Conservation (phyloP, 768 basidiomycete genomes). For the Sarcomyxa edulis region DNA sequence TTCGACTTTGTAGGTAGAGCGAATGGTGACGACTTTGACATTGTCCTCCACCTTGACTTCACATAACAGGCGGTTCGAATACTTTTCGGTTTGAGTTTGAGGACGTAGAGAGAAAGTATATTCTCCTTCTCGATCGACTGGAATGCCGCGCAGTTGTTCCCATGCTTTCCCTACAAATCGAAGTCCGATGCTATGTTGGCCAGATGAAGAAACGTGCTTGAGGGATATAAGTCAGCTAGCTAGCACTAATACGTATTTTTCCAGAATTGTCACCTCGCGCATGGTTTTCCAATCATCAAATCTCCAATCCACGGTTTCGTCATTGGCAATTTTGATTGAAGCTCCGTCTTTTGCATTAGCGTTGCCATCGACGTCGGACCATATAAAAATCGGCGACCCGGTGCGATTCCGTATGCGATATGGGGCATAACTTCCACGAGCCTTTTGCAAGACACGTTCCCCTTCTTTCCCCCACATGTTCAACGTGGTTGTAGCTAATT, state of each 20-base stretch:
- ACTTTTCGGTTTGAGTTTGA: conserved; percentile 63
- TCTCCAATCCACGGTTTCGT: conserved; percentile 85
- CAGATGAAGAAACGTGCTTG: conserved; percentile 61
- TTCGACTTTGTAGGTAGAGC: conserved; percentile 89
- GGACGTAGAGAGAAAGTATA: conserved; percentile 85
- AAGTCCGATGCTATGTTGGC: conserved; percentile 84
- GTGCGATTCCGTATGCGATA: conserved; percentile 91
- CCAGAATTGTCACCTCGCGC: conserved; percentile 90
- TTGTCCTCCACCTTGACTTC: conserved; percentile 88
- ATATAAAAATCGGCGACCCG: conserved; percentile 77
- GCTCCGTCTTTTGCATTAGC: conserved; percentile 39
- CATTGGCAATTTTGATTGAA: conserved; percentile 61
- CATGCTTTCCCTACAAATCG: conserved; percentile 81
- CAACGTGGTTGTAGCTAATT: conserved; percentile 69
- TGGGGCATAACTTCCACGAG: conserved; percentile 86
- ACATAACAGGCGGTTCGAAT: conserved; percentile 77
- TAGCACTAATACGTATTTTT: too few species aligned
- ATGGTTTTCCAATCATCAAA: conserved; percentile 95
- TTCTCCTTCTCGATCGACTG: conserved; percentile 93
- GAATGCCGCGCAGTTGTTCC: conserved; percentile 85
- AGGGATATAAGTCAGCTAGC: too few species aligned
- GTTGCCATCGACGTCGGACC: conserved; percentile 73
- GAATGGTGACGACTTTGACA: conserved; percentile 89
- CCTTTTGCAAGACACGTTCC: conserved; percentile 64
- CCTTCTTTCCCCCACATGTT: conserved; percentile 74